Evolutionary conservation across 495 filamentous ascomycete species (phyloP), one percentile per base, ranked within the genome.

Genomic region (Immersiella caudata): DNA sequence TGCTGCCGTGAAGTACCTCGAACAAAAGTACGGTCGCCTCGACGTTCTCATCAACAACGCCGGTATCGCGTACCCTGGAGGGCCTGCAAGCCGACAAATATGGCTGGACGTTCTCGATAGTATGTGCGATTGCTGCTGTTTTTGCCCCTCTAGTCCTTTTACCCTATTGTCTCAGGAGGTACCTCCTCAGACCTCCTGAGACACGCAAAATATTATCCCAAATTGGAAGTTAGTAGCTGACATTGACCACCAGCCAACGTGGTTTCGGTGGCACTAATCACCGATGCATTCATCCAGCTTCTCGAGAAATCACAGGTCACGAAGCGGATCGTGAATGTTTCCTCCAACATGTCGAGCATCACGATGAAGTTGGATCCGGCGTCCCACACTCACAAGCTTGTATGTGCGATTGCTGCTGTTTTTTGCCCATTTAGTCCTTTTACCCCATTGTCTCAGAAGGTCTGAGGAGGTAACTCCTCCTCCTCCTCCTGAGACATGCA

Each of bases 11-110:
- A 63, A 75, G 2, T 61, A 74, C 0, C 71, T 87, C 14, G 14
- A 62, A 1, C 16, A 67, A 18, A 74, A 75, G 18, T 76, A 80
- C 62, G 83, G 82, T 25, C 77, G 73, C 26, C 67, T 88, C 0
- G 86, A 88, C 69, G 78, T 78, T 0, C 74, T 88, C 7, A 68
- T 86, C 68, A 86, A 88, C 75, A 88, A 86, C 67, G 82, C 79
- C 22, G 82, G 81, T 36, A 67, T 71, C 58, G n/a, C 35, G 5
- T 3, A 16, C 3, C 1, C 1, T 21, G 14, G 2, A 20, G 29
- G 2, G 11, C 62, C 16, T 7, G 29, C 50, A 12, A 40, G 12
- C 11, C 35, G 70, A 14, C 27, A 67, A 26, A 14, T 22, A 12
- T 69, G 67, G 63, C 74, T 69, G 16, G 64, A 74, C 9, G 65